Evolutionary conservation across 1,284 basidiomycete genomes (phyloP).

Genomic region (Tremellales sp.): DNA sequence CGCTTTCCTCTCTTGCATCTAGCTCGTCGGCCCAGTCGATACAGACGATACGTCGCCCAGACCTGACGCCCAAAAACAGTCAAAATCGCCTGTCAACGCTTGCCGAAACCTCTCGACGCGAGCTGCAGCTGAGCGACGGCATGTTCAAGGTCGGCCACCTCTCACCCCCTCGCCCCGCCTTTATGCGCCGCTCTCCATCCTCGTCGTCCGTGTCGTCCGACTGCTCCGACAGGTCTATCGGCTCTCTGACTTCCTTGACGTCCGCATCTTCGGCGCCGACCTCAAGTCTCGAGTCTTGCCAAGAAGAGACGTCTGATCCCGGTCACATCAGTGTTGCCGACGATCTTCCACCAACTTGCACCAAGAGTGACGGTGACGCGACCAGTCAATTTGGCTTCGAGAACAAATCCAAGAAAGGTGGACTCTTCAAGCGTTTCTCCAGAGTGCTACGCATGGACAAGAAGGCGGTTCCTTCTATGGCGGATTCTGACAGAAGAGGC

Average conservation of each 20-base stretch:
- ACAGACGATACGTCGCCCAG: conserved; percentile 1
- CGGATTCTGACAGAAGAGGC: no score
- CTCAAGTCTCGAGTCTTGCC: conserved; percentile 13
- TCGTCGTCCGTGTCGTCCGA: conserved; percentile 15
- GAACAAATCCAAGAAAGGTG: conserved; percentile 15
- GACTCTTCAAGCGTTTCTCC: conserved; percentile 26
- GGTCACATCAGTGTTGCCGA: not conserved
- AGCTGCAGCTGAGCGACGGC: conserved; percentile 22
- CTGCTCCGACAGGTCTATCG: conserved; percentile 12
- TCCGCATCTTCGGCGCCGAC: conserved; percentile 14
- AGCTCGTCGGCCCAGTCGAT: conserved; percentile 1
- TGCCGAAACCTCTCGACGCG: conserved; percentile 21
- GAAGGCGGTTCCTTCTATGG: no score
- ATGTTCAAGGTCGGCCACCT: conserved; percentile 16
- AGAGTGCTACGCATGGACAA: conserved; percentile 27
- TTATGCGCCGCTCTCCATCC: conserved; percentile 19
- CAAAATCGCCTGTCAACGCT: conserved; percentile 24
- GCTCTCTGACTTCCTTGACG: conserved; percentile 19
- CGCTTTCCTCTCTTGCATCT: conserved; percentile 2
- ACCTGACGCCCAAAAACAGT: not conserved
- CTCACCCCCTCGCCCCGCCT: conserved; percentile 26
- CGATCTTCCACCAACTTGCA: conserved; percentile 10
- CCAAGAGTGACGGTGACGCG: conserved; percentile 28
- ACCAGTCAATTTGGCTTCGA: conserved; percentile 15
- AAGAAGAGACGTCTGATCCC: conserved; percentile 10